phyloP scores from a whole-genome alignment of 768 basidiomycete species.

The Boletus speciosus region DNA sequence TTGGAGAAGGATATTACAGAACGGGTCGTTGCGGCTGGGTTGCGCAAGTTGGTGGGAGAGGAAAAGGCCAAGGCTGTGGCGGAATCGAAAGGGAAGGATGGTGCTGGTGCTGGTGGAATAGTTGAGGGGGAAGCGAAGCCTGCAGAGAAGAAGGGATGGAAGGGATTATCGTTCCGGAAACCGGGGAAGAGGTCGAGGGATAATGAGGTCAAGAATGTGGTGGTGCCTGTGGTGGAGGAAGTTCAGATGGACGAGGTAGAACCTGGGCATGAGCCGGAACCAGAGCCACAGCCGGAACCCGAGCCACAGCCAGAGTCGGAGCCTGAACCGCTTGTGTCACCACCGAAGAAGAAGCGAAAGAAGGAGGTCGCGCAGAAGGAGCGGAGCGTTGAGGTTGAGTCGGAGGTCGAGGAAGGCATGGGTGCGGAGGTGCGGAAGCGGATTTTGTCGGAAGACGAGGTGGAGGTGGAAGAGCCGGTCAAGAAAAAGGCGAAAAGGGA shows the following conservation, averaged over 20 bases:
- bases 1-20: conserved; percentile 68
- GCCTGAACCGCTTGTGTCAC: conserved; percentile 34
- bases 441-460: conserved; percentile 40
- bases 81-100: conserved; percentile 25
- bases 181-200: conserved; percentile 39
- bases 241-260: conserved; percentile 30
- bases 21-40: conserved; percentile 50
- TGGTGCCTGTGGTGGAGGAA: conserved; percentile 20
- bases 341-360: conserved; percentile 59
- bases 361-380: conserved; percentile 39
- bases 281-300: conserved; percentile 25
- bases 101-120: conserved; percentile 13
- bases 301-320: conserved; percentile 32
- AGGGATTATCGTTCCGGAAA: conserved; percentile 44
- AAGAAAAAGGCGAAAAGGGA: conserved; percentile 33
- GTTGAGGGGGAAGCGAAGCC: conserved; percentile 45
- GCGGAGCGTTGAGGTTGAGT: conserved; percentile 50
- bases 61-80: conserved; percentile 40
- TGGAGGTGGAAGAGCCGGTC: conserved; percentile 31
- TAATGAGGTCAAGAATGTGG: conserved; percentile 28
- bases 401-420: conserved; percentile 52
- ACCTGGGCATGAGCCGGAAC: conserved; percentile 29
- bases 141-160: conserved; percentile 43
- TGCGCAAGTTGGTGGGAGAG: conserved; percentile 52
- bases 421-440: conserved; percentile 42